Base-by-base conservation (phyloP, 768 basidiomycete species). In the Imleria badia region DNA sequence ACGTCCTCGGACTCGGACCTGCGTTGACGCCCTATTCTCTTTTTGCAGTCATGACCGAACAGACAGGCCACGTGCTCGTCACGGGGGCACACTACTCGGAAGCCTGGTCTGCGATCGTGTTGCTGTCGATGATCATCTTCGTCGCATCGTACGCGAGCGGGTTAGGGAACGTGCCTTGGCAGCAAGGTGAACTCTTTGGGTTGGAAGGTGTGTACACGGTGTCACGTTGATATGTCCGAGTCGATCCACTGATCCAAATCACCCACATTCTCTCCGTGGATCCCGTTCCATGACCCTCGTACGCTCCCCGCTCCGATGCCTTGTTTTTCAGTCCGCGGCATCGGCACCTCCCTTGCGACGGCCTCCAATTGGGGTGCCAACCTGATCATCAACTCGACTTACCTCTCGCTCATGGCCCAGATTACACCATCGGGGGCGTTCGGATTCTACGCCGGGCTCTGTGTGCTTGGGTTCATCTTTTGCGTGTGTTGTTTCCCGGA, bases 151-250 rank as follows among this genome's bases (percentile, higher is more conserved):
- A 93, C 63, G 91, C 89, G 0, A 86, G 81, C 3, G 86, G 89
- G 5, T 72, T 91, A 15, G 89, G 89, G 1, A 89, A 89, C 62
- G 83, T 91, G 3, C 91, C 91, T 0, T 92, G 91, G 91, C 89
- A 91, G 63, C 91, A 91, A 68, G 89, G 89, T 41, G 91, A 92
- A 66, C 77, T 94, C 12, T 93, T 93, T 72, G 76, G 79, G 19
- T 79, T 92, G 36, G 87, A 91, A 76, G 83, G 84, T 82, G 39
- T 8, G 44, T 66, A 14, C n/a, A 38, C 29, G 29, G 35, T 40
- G 19, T 10, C 5, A 19, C 13, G 3, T 42, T 22, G 7, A 9
- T 41, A 15, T 44, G 29, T 26, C 17, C 30, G 19, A 22, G n/a
- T 26, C 40, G 19, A 7, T 26, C 17, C 19, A 15, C 48, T 26